phyloP scores from a whole-genome alignment of 352 stramenopile genomes.

The Elongisporangium prolatum region DNA sequence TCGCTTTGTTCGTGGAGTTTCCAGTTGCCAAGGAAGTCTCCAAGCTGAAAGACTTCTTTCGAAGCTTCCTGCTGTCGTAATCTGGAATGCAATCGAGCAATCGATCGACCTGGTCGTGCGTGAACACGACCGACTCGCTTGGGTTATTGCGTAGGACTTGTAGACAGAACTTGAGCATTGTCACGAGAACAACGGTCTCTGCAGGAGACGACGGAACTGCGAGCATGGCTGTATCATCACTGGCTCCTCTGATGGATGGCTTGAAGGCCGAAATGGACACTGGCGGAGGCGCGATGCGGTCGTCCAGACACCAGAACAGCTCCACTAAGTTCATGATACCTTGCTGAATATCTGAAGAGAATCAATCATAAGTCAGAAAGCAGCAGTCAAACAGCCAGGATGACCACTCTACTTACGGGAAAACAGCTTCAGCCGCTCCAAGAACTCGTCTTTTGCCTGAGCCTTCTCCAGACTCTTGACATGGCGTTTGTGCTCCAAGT shows the following conservation, averaged over 20 bases:
- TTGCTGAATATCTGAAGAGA: conserved; percentile 38
- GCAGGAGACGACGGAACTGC: background rate
- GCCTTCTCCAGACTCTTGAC: conserved; percentile 29
- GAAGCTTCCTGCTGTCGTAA: conserved; percentile 2
- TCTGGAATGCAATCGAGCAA: conserved; percentile 30
- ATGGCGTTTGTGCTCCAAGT: conserved; percentile 39
- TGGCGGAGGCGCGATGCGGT: conserved; percentile 11
- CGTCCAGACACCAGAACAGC: conserved; percentile 48
- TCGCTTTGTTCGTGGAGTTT: background rate
- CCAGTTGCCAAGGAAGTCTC: background rate
- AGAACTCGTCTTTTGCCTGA: conserved; percentile 31
- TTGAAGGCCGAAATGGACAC: background rate
- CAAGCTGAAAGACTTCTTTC: background rate
- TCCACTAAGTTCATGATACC: conserved; percentile 52
- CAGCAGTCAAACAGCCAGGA: conserved; percentile 22
- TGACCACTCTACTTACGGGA: conserved; percentile 49
- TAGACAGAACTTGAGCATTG: conserved; percentile 8
- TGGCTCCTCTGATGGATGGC: background rate
- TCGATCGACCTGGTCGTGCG: conserved; percentile 18
- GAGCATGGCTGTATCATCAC: background rate
- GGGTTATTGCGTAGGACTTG: conserved; percentile 9
- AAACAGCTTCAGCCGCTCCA: conserved; percentile 44
- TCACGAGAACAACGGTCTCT: conserved; percentile 1
- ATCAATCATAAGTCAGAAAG: background rate
- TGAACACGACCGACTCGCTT: conserved; percentile 13